Percentiles rank a stretch among this genome's conserved stretches.
phyloP scores from a whole-genome alignment of 352 stramenopile species.

The Phytophthora pluvialis region DNA sequence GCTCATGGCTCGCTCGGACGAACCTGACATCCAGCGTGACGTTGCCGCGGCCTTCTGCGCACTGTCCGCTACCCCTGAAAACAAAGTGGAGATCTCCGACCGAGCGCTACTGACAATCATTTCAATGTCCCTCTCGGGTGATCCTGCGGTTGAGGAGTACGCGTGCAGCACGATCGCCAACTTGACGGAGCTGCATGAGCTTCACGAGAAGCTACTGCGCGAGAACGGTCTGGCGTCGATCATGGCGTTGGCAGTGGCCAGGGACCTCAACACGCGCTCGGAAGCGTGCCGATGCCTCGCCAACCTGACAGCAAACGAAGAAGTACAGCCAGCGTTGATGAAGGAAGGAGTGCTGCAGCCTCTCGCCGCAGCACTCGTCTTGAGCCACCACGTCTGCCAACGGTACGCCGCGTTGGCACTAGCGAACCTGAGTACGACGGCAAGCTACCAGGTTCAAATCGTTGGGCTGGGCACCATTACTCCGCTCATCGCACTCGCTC shows the following conservation, averaged over 20 bases:
- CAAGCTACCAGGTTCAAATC: constrained; percentile 95
- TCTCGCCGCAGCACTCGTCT: constrained; percentile 89
- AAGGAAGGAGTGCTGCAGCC: constrained; percentile 91
- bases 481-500: constrained; percentile 89
- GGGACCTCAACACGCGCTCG: constrained; percentile 90
- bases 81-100: constrained; percentile 96
- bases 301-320: constrained; percentile 95
- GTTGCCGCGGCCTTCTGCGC: constrained; percentile 94
- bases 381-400: constrained; percentile 93
- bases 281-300: constrained; percentile 94
- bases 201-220: constrained; percentile 94
- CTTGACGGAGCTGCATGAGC: constrained; percentile 94
- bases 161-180: constrained; percentile 95
- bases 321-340: constrained; percentile 93
- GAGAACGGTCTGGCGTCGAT: constrained; percentile 94
- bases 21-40: constrained; percentile 92
- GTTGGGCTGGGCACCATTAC: constrained; percentile 93
- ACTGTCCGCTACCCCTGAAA: constrained; percentile 94
- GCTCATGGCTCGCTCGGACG: constrained; percentile 93
- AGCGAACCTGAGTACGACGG: constrained; percentile 95
- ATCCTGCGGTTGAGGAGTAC: constrained; percentile 92
- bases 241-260: constrained; percentile 90
- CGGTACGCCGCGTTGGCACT: constrained; percentile 93
- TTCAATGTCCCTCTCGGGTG: constrained; percentile 92
- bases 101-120: constrained; percentile 96